A percentile compares a stretch with the other conserved stretches of the same genome.
These are phyloP conservation scores for Corylus heterophylla DNA, from an alignment of 306 rosid species.

Conservation along the genomic window DNA sequence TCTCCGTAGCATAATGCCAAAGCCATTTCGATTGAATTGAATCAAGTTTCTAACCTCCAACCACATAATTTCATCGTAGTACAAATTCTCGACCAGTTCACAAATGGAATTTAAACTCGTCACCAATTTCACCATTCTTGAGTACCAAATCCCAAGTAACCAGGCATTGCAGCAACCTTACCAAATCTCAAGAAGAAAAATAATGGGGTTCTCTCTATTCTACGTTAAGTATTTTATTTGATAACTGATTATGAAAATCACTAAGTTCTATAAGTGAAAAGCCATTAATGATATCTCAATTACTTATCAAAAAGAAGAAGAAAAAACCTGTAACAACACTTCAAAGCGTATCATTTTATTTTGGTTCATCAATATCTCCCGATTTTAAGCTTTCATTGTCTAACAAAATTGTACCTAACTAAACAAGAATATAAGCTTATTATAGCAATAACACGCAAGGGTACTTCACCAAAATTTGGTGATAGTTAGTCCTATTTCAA, in stretches of 20 bases:
- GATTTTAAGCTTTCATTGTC: neutral
- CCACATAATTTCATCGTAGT: no score
- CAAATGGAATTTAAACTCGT: no score
- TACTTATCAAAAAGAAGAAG: no score
- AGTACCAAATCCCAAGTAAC: neutral
- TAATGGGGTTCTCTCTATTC: no score
- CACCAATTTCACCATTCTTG: neutral
- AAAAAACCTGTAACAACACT: neutral
- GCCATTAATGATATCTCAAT: no score
- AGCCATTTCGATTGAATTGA: no score
- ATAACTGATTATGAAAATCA: neutral
- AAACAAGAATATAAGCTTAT: neutral
- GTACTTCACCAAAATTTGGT: neutral
- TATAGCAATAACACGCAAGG: neutral
- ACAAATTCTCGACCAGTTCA: no score
- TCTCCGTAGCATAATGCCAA: no score
- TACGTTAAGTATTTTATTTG: neutral
- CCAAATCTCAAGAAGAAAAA: neutral
- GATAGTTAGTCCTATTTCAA: neutral
- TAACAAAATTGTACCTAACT: neutral
- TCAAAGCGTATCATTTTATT: neutral
- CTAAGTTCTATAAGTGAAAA: neutral
- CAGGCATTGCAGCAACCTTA: neutral
- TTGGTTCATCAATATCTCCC: neutral
- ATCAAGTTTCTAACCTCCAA: no score